Conservation (phyloP, 1,139 yeast species). For the Suhomyces bokatorum region DNA sequence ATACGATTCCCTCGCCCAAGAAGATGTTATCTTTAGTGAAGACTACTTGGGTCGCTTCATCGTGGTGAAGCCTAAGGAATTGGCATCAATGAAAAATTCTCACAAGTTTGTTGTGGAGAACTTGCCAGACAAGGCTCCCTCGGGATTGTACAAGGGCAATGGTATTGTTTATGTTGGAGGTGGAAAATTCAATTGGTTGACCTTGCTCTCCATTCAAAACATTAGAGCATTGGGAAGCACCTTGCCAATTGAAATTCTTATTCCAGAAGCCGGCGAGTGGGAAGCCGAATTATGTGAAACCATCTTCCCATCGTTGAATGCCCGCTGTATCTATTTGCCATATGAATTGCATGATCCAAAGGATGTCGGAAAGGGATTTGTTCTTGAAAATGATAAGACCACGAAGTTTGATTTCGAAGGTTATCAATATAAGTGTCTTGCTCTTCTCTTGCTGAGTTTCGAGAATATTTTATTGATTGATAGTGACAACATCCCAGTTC, state of each 20-base stretch:
- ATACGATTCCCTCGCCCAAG: conserved; percentile 33
- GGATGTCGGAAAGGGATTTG: conserved; percentile 8
- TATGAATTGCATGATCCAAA: conserved; percentile 48
- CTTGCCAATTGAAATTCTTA: conserved; percentile 75
- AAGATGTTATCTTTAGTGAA: conserved; percentile 37
- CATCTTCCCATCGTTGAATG: conserved; percentile 65
- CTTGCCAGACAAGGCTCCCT: conserved; percentile 51
- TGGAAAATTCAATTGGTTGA: conserved; percentile 72
- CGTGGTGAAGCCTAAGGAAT: conserved; percentile 50
- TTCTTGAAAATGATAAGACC: conserved; percentile 8
- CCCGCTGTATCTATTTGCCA: conserved; percentile 66
- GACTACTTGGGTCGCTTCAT: conserved; percentile 54
- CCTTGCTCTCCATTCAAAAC: conserved; percentile 64
- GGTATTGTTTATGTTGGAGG: conserved; percentile 88
- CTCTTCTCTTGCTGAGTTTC: conserved; percentile 72
- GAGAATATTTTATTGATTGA: conserved; percentile 75
- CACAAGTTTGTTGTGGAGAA: conserved; percentile 55
- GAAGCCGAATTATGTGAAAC: conserved; percentile 66
- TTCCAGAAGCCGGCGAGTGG: conserved; percentile 69
- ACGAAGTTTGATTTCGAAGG: conserved; percentile 58
- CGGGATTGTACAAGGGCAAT: conserved; percentile 55
- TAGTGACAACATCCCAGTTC: conserved; percentile 72
- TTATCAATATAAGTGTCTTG: conserved; percentile 76
- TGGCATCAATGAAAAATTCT: conserved; percentile 46
- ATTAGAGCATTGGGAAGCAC: conserved; percentile 62